A percentile compares a stretch with the other conserved stretches of the same genome.
phyloP scores from a whole-genome alignment of 495 filamentous ascomycete species.

The Cercophora scortea region DNA sequence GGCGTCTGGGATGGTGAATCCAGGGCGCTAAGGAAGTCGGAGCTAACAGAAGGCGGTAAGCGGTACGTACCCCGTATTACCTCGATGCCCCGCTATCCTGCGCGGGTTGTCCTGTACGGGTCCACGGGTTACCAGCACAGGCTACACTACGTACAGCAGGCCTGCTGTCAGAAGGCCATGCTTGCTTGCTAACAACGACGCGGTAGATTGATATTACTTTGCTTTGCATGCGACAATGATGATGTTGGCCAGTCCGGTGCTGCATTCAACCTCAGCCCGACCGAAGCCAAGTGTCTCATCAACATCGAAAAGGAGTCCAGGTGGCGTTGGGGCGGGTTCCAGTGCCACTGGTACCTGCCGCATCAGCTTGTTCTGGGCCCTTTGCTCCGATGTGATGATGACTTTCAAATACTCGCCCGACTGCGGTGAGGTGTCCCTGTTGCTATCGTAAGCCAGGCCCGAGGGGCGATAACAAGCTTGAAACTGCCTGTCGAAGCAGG shows the following conservation, averaged over 20 bases:
- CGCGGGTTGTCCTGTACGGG: too few relatives aligned
- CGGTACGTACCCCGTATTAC: conserved; percentile 8
- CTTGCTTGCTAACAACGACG: conserved; percentile 5
- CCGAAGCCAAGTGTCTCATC: conserved; percentile 7
- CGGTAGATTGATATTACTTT: neutral
- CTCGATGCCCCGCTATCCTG: neutral
- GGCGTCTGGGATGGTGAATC: too few relatives aligned
- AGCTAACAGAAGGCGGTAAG: conserved; percentile 22
- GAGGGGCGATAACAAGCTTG: too few relatives aligned
- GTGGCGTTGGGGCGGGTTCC: conserved; percentile 1
- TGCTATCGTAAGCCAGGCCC: neutral
- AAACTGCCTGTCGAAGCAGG: neutral
- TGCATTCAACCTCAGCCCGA: too few relatives aligned
- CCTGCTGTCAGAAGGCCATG: neutral
- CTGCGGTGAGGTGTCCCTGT: neutral
- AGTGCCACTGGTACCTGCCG: neutral
- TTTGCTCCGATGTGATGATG: too few relatives aligned
- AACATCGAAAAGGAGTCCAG: neutral
- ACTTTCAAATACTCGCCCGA: too few relatives aligned
- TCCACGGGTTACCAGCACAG: neutral
- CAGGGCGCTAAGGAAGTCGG: neutral
- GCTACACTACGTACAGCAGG: neutral
- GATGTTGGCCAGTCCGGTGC: too few relatives aligned
- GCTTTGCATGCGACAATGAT: conserved; percentile 4
- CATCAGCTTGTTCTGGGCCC: too few relatives aligned